phyloP scores from a whole-genome alignment of 2,329 filamentous ascomycete species.

The Phyllachora maydis region DNA sequence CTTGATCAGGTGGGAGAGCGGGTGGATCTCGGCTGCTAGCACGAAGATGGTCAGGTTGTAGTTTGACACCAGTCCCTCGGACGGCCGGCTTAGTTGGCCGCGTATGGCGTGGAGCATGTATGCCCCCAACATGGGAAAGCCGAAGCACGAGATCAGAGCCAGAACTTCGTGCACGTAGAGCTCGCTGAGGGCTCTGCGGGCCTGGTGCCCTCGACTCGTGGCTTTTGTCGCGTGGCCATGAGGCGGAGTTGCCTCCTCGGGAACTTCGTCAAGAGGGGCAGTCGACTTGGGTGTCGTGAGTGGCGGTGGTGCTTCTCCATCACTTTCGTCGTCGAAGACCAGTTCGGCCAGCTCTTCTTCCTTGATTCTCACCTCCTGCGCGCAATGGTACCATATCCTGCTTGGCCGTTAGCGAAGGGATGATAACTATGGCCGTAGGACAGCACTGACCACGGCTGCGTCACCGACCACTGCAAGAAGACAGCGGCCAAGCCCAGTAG shows the following conservation, averaged over 20 bases:
- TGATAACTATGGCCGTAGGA: neutral
- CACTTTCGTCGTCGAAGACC: constrained; percentile 19
- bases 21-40: constrained; percentile 68
- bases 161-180: constrained; percentile 55
- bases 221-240: constrained; percentile 2
- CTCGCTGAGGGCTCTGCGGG: constrained; percentile 27
- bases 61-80: constrained; percentile 74
- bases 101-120: constrained; percentile 70
- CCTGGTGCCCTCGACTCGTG: constrained; percentile 8
- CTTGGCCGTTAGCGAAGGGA: constrained; percentile 2
- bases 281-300: constrained; percentile 4
- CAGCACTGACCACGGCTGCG: constrained; percentile 56
- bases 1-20: constrained; percentile 61
- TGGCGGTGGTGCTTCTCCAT: constrained; percentile 4
- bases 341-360: constrained; percentile 21
- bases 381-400: constrained; percentile 56
- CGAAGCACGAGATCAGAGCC: constrained; percentile 60
- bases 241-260: constrained; percentile 14
- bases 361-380: constrained; percentile 37
- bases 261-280: constrained; percentile 18
- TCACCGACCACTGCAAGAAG: constrained; percentile 83
- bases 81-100: constrained; percentile 59
- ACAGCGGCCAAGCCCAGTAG: constrained; percentile 61
- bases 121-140: constrained; percentile 59
- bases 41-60: constrained; percentile 87